Evolutionary conservation across 257 asterid species (phyloP).

Genomic region (Osmanthus fragrans): DNA sequence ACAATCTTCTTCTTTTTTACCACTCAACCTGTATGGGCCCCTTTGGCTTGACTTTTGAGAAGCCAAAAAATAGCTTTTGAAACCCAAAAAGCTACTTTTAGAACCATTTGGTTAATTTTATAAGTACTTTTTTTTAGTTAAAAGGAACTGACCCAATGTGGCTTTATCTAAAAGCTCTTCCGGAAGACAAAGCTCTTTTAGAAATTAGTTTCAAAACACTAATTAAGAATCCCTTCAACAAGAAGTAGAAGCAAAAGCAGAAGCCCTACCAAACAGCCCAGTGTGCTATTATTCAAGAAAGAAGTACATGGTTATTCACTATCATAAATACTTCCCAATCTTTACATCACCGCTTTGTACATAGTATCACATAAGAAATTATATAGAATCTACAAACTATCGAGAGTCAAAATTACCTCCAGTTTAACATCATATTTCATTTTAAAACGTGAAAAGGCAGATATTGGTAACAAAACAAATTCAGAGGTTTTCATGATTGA

Average conservation of each 20-base stretch:
- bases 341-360: background rate
- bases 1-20: background rate
- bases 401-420: background rate
- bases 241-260: background rate
- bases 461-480: background rate
- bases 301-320: background rate
- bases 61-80: too few species aligned
- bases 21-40: background rate
- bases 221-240: too few species aligned
- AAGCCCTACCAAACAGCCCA: too few species aligned
- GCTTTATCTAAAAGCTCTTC: too few species aligned
- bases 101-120: too few species aligned
- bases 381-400: background rate
- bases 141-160: too few species aligned
- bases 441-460: background rate
- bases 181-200: too few species aligned
- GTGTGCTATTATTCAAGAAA: background rate
- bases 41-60: too few species aligned
- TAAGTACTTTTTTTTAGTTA: too few species aligned
- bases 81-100: too few species aligned
- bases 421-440: background rate
- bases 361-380: background rate
- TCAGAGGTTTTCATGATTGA: background rate
- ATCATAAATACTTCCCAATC: background rate
- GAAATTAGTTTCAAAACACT: too few species aligned